Percentiles rank a stretch among this genome's conserved stretches.
Evolutionary conservation across 2,329 filamentous ascomycete species (phyloP).

Genomic region (Exutisphaerella laricina): DNA sequence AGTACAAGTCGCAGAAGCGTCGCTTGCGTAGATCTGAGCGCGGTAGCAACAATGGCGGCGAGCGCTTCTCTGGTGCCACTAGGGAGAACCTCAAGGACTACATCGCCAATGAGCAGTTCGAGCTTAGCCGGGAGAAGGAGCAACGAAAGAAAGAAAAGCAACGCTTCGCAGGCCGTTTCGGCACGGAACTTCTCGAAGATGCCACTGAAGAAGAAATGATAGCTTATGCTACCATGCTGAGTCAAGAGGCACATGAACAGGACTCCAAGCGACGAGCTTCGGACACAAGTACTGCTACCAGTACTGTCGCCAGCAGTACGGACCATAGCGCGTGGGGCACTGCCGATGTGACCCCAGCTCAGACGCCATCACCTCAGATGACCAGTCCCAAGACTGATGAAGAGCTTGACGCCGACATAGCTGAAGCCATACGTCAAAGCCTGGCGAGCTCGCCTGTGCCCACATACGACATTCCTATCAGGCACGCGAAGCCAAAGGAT

Average conservation of each 20-base stretch:
- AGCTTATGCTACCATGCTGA: conserved; percentile 58
- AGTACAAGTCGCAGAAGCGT: conserved; percentile 72
- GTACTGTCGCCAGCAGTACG: conserved; percentile 37
- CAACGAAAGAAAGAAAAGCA: conserved; percentile 62
- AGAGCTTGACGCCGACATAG: conserved; percentile 53
- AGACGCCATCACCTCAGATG: conserved; percentile 20
- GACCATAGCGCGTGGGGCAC: conserved; percentile 28
- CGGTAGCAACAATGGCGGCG: conserved; percentile 54
- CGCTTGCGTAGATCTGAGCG: conserved; percentile 64
- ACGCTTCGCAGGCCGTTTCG: conserved; percentile 72
- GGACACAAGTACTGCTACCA: conserved; percentile 36
- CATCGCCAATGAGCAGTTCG: conserved; percentile 78
- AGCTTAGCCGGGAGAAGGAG: conserved; percentile 68
- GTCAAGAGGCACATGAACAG: conserved; percentile 51
- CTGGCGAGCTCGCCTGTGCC: conserved; percentile 28
- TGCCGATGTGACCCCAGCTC: conserved; percentile 27
- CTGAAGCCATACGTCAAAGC: conserved; percentile 56
- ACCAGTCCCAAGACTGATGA: conserved; percentile 39
- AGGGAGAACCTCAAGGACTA: conserved; percentile 70
- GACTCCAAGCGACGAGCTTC: conserved; percentile 46
- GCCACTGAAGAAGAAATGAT: conserved; percentile 56
- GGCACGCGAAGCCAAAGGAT: conserved; percentile 37
- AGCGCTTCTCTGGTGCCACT: conserved; percentile 56
- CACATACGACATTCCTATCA: conserved; percentile 43
- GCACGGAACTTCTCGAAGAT: conserved; percentile 63